Conservation (phyloP, 805 yeast genomes). For the Gaillardinia entomophila region DNA sequence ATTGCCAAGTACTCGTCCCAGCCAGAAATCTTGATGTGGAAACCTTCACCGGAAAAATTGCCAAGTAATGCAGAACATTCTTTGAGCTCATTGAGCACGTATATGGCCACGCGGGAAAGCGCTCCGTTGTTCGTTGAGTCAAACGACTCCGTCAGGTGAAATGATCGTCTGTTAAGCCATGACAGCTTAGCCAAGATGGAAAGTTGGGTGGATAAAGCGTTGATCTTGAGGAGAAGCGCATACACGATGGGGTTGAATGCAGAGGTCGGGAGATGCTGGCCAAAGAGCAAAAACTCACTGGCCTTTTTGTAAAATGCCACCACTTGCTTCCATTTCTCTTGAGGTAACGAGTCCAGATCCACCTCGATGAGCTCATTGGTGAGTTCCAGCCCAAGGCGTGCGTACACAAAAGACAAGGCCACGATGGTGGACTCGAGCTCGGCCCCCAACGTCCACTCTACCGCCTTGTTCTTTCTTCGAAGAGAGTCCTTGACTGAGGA, state of each 20-base stretch:
- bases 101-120: conserved; percentile 41
- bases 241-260: conserved; percentile 4
- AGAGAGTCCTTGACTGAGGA: conserved; percentile 1
- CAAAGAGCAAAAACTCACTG: conserved; percentile 21
- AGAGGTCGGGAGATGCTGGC: conserved; percentile 5
- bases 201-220: conserved; percentile 30
- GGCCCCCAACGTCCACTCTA: conserved; percentile 23
- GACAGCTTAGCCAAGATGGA: conserved; percentile 33
- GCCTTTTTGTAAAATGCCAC: conserved; percentile 26
- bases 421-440: conserved; percentile 24
- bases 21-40: conserved; percentile 6
- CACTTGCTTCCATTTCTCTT: conserved; percentile 33
- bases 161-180: conserved; percentile 26
- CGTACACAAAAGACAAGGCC: conserved; percentile 22
- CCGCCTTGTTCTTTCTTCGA: not conserved
- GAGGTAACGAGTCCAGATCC: conserved; percentile 7
- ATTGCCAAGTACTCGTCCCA: conserved; percentile 28
- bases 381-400: conserved; percentile 29
- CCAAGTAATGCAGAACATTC: conserved; percentile 15
- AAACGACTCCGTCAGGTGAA: conserved; percentile 3
- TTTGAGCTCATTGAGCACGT: conserved; percentile 27
- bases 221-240: conserved; percentile 16
- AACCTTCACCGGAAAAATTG: conserved; percentile 4
- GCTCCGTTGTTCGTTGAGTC: conserved; percentile 30
- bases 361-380: conserved; percentile 29